Evolutionary conservation across 78 protist genomes (phyloP).

Genomic region (Anaeramoeba ignava): DNA sequence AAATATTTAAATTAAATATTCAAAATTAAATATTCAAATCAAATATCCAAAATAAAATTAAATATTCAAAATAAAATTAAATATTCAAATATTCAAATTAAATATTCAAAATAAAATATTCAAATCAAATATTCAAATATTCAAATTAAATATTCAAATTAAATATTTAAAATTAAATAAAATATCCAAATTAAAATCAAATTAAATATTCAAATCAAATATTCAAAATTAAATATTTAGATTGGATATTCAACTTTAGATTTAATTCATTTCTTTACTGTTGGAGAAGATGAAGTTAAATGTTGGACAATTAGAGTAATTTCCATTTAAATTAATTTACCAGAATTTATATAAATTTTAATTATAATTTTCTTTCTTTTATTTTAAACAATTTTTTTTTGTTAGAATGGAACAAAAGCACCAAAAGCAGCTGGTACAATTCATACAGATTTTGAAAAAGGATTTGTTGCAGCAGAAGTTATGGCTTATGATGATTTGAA

Average conservation of each 20-base stretch:
- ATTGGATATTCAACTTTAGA: background rate
- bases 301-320: background rate
- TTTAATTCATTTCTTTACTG: background rate
- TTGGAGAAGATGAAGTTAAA: slow-evolving; percentile 1
- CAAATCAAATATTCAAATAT: too few species aligned
- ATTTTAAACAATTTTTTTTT: background rate
- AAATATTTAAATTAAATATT: too few species aligned
- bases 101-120: too few species aligned
- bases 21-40: too few species aligned
- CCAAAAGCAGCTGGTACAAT: background rate
- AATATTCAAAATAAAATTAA: too few species aligned
- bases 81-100: too few species aligned
- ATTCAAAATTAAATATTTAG: background rate
- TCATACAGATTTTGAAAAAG: background rate
- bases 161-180: too few species aligned
- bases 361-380: background rate
- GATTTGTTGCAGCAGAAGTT: background rate
- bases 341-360: background rate
- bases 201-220: background rate
- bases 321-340: background rate
- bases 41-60: too few species aligned
- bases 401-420: background rate
- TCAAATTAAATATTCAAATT: too few species aligned
- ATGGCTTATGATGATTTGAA: background rate
- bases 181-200: too few species aligned